These are phyloP conservation scores for Thermoascus crustaceus DNA, from an alignment of 2,329 filamentous ascomycete species.

Conservation along the genomic window DNA sequence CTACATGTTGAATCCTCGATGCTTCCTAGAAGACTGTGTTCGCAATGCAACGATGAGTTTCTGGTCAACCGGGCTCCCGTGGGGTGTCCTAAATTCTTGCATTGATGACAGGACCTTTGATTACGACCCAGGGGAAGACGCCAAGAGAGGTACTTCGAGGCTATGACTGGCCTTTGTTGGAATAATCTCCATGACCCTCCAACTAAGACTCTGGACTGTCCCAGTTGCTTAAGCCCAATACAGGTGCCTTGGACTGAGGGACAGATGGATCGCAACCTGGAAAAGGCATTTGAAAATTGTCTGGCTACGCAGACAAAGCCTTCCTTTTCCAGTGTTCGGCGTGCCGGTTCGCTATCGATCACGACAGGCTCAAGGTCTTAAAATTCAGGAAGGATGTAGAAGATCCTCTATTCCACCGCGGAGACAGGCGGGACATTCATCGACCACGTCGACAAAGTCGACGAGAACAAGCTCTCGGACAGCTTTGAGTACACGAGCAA, in stretches of 20 bases:
- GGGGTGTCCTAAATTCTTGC: conserved; percentile 48
- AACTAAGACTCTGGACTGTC: conserved; percentile 47
- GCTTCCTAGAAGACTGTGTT: conserved; percentile 67
- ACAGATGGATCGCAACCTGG: conserved; percentile 13
- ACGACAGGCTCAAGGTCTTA: conserved; percentile 51
- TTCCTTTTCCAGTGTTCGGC: conserved; percentile 44
- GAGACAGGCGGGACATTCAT: conserved; percentile 50
- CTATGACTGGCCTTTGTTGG: conserved; percentile 48
- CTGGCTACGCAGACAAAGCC: conserved; percentile 32
- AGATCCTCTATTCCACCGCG: conserved; percentile 43
- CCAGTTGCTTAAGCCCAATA: conserved; percentile 40
- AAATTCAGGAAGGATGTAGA: conserved; percentile 55
- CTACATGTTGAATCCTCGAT: conserved; percentile 67
- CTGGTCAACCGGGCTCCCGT: conserved; percentile 61
- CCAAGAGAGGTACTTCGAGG: conserved; percentile 42
- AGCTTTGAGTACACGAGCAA: conserved; percentile 67
- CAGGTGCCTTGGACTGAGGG: conserved; percentile 53
- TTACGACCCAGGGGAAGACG: conserved; percentile 43
- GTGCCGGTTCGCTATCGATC: conserved; percentile 47
- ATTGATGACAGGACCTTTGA: conserved; percentile 53
- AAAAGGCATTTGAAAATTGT: conserved; percentile 18
- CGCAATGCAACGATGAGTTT: conserved; percentile 47
- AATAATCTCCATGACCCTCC: conserved; percentile 48
- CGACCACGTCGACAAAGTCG: conserved; percentile 78
- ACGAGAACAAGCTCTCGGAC: conserved; percentile 54